Base-by-base conservation (phyloP, 257 asterid genomes). In the Eustoma russellianum region DNA sequence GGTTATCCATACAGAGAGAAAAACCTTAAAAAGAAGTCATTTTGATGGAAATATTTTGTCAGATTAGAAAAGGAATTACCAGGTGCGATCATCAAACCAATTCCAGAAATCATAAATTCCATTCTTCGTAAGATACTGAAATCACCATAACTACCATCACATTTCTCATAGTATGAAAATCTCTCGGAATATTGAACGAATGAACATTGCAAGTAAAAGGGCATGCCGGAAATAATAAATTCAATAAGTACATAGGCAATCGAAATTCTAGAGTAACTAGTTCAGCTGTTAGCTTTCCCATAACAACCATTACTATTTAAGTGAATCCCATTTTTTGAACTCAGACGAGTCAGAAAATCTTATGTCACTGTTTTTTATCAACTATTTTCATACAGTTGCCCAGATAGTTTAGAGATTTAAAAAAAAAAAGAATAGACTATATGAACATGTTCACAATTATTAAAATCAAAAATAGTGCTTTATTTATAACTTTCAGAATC, bases 91-190 rank as follows among this genome's bases (percentile, higher is more conserved):
- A 55, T 92, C 99, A 78, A 92, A 92, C 97, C 97, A 92, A 54
- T 92, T 92, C 99, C 99, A 92, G 66, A 92, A 92, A 86, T 92
- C 97, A 68, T 92, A 92, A 38, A 92, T 93, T 63, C 99, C 99
- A 79, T 71, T 78, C 76, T 92, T 92, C 18, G 66, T 66, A 48
- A 92, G 92, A 81, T 46, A 88, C 97, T 92, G 97, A 81, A 81
- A 70, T 61, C 67, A 70, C 66, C 17, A 78, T 62, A 64, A 58
- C 34, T 50, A 18, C 30, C 62, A 75, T 80, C 69, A 78, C 53
- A 45, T 60, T 33, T 50, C 41, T 24, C 43, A 24, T 15, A 3
- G 5, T 13, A 12, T 47, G 33, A 5, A 24, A 14, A 7, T n/a
- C 7, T 35, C 6, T 3, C 0, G 44, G 50, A 33, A 40, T 50